Conservation (phyloP, 257 asterid species). For the Jasminum sambac region DNA sequence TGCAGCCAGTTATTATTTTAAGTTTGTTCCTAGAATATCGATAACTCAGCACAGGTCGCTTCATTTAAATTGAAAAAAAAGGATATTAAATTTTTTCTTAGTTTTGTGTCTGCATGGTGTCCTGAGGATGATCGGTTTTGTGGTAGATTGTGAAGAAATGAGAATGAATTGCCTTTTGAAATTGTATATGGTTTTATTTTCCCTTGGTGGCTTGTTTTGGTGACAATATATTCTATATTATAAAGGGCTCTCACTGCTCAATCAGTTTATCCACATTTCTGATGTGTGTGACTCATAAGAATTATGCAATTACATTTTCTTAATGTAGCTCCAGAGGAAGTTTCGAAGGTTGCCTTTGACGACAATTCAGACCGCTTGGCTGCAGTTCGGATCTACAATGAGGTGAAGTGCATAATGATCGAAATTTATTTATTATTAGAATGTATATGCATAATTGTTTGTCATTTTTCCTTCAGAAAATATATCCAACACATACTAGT, state of each 20-base stretch:
- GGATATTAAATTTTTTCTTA: background rate
- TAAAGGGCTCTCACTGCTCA: background rate
- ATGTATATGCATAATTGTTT: slow-evolving; percentile 4
- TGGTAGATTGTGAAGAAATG: background rate
- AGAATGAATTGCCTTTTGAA: background rate
- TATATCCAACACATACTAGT: background rate
- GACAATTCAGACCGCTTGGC: slow-evolving; percentile 52
- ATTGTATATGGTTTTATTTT: background rate
- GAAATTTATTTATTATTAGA: background rate
- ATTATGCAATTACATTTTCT: slow-evolving; percentile 11
- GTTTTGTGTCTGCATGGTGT: slow-evolving; percentile 3
- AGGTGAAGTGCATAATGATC: slow-evolving; percentile 44
- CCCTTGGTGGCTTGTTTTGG: background rate
- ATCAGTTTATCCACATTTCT: background rate
- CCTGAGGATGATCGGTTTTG: slow-evolving; percentile 3
- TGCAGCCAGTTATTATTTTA: slow-evolving; percentile 20
- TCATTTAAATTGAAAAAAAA: background rate
- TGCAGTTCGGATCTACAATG: slow-evolving; percentile 70
- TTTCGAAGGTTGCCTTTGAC: slow-evolving; percentile 59
- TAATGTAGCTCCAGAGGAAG: slow-evolving; percentile 69
- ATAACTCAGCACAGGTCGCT: background rate
- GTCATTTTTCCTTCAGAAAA: background rate
- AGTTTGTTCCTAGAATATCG: slow-evolving; percentile 15
- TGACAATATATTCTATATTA: background rate
- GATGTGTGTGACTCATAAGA: background rate